Evolutionary conservation across 2,329 filamentous ascomycete genomes (phyloP).

Genomic region (Calonectria fujianensis): DNA sequence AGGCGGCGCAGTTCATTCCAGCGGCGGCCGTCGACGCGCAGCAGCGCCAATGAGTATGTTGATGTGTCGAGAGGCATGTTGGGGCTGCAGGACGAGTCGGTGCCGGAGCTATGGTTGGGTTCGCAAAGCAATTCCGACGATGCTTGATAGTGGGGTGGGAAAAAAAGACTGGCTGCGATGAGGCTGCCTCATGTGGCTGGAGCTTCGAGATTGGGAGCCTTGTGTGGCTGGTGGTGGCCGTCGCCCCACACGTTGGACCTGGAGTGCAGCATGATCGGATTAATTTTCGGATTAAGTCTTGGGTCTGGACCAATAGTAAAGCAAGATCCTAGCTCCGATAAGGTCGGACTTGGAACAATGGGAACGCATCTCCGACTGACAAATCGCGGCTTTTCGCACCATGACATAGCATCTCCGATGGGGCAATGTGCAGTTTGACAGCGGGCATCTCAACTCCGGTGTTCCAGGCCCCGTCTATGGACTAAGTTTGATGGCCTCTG

Average conservation of each 20-base stretch:
- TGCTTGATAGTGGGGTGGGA: constrained; percentile 52
- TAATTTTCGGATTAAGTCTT: constrained; percentile 47
- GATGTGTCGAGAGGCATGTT: constrained; percentile 95
- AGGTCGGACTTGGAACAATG: constrained; percentile 52
- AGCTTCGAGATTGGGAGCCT: constrained; percentile 6
- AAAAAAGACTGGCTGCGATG: constrained; percentile 44
- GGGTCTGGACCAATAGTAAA: constrained; percentile 8
- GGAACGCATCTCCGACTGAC: constrained; percentile 38
- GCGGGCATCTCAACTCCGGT: not conserved
- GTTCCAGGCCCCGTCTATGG: not conserved
- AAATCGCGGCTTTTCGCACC: constrained; percentile 39
- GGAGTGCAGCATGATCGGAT: constrained; percentile 34
- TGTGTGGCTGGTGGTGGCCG: constrained; percentile 26
- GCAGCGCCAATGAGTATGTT: constrained; percentile 89
- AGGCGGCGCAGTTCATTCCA: constrained; percentile 98
- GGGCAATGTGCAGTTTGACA: not conserved
- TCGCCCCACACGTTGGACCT: not conserved
- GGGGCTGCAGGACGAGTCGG: constrained; percentile 10
- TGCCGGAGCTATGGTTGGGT: constrained; percentile 22
- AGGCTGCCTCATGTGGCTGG: constrained; percentile 52
- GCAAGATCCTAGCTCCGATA: constrained; percentile 22
- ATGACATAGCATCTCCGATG: constrained; percentile 40
- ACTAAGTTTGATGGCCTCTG: not conserved
- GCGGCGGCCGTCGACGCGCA: constrained; percentile 88
- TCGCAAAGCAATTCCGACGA: constrained; percentile 18